These are phyloP conservation scores for Cokeromyces recurvatus DNA, from an alignment of 371 early-diverging fungal genomes.

Conservation along the genomic window DNA sequence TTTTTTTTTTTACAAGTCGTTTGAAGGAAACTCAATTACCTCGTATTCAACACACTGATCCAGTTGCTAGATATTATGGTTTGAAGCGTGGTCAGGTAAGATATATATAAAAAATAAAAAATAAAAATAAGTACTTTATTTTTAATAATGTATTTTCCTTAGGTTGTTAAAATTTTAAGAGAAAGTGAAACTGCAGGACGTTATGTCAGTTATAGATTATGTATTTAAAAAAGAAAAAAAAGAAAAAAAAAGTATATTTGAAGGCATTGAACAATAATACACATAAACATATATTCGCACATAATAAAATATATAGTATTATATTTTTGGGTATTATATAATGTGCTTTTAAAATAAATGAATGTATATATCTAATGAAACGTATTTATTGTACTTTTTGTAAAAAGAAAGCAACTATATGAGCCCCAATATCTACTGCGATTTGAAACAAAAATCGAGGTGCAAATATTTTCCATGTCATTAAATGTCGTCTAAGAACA, in stretches of 20 bases:
- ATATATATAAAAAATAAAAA: background rate
- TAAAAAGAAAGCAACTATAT: no score
- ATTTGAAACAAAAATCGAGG: conserved; percentile 79
- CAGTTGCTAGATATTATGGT: conserved; percentile 97
- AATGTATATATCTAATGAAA: no score
- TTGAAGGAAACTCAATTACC: conserved; percentile 96
- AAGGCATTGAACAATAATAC: no score
- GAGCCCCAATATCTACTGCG: no score
- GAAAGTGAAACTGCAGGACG: conserved; percentile 97
- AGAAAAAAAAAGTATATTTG: no score
- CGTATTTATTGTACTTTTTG: no score
- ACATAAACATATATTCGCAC: no score
- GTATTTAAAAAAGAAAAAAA: conserved; percentile 51
- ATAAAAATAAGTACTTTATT: background rate
- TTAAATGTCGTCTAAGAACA: conserved; percentile 77
- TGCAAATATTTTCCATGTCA: conserved; percentile 96
- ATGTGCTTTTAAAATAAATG: no score
- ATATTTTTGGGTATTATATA: no score
- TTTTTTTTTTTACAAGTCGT: conserved; percentile 50
- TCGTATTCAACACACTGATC: conserved; percentile 89
- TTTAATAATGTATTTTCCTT: background rate
- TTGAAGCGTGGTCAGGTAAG: conserved; percentile 88
- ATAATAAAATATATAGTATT: no score
- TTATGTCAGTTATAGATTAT: conserved; percentile 90
- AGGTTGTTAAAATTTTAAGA: conserved; percentile 95